Conservation (phyloP, 768 basidiomycete genomes). For the Dioszegia hungarica region DNA sequence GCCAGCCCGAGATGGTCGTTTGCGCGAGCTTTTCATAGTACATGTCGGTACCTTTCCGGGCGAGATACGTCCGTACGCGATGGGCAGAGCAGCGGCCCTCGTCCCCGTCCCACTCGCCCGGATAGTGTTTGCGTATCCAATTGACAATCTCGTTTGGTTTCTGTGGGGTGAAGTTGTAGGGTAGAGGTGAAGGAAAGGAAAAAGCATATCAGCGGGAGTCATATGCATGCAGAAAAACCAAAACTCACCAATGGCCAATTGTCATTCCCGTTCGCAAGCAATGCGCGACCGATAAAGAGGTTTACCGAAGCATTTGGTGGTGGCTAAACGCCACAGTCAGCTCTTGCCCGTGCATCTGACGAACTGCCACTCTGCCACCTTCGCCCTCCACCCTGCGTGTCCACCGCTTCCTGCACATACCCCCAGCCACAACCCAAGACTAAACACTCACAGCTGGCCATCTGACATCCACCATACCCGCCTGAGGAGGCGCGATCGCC, state of each 20-base stretch:
- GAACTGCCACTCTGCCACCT: slow-evolving; percentile 26
- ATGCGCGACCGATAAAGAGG: slow-evolving; percentile 42
- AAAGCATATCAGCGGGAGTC: slow-evolving; percentile 6
- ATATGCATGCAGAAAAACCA: background rate
- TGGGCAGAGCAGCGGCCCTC: slow-evolving; percentile 45
- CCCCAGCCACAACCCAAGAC: background rate
- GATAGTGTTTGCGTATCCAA: slow-evolving; percentile 45
- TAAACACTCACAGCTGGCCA: slow-evolving; percentile 37
- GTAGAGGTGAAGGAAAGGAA: background rate
- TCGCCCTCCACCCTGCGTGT: background rate
- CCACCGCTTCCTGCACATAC: background rate
- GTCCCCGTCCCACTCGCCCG: slow-evolving; percentile 44
- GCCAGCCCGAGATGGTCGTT: slow-evolving; percentile 39
- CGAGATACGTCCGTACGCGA: slow-evolving; percentile 43
- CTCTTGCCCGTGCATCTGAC: background rate
- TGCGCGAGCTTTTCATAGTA: slow-evolving; percentile 47
- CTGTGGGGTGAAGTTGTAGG: slow-evolving; percentile 12
- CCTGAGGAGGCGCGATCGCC: slow-evolving; percentile 37
- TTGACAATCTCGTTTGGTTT: slow-evolving; percentile 47
- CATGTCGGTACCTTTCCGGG: slow-evolving; percentile 46
- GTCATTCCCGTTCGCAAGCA: slow-evolving; percentile 41
- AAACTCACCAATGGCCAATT: slow-evolving; percentile 42
- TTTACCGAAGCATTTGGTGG: slow-evolving; percentile 43
- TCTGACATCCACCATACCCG: slow-evolving; percentile 24
- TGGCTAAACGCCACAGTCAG: slow-evolving; percentile 25